Conservation (phyloP, 1,139 yeast species). For the Yamadazyma dushanensis region DNA sequence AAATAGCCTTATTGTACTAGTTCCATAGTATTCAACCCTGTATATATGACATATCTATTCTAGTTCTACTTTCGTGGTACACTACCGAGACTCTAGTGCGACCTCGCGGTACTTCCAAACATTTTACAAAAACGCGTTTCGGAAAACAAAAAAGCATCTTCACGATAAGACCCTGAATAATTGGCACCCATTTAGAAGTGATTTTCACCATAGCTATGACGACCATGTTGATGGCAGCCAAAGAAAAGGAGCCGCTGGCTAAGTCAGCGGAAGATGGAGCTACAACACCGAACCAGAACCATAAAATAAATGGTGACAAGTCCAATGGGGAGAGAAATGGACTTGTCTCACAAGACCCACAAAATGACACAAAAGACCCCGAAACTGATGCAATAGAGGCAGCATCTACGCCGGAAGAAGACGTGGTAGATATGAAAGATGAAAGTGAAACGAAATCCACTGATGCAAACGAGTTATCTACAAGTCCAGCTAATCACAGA, state of each 20-base stretch:
- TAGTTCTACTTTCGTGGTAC: background rate
- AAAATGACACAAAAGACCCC: background rate
- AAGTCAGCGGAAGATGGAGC: background rate
- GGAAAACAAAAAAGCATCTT: background rate
- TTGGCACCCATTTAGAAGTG: background rate
- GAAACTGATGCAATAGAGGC: background rate
- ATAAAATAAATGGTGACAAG: too few species aligned
- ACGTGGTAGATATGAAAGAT: background rate
- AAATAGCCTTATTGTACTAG: conserved; percentile 4
- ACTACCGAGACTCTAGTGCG: background rate
- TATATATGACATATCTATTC: background rate
- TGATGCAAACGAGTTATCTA: background rate
- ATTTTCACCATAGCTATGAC: background rate
- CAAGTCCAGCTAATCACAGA: conserved; percentile 43
- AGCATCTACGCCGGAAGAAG: too few species aligned
- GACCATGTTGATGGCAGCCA: conserved; percentile 1
- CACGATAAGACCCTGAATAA: background rate
- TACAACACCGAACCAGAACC: too few species aligned
- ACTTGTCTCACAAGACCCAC: too few species aligned
- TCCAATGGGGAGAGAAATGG: too few species aligned
- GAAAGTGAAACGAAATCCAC: background rate
- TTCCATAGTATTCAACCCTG: too few species aligned
- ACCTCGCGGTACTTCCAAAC: background rate
- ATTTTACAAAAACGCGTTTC: conserved; percentile 1
- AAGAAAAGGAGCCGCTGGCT: background rate